These are phyloP conservation scores for Sporisorium iseilematis-ciliati DNA, from an alignment of 1,284 basidiomycete genomes.

Conservation along the genomic window DNA sequence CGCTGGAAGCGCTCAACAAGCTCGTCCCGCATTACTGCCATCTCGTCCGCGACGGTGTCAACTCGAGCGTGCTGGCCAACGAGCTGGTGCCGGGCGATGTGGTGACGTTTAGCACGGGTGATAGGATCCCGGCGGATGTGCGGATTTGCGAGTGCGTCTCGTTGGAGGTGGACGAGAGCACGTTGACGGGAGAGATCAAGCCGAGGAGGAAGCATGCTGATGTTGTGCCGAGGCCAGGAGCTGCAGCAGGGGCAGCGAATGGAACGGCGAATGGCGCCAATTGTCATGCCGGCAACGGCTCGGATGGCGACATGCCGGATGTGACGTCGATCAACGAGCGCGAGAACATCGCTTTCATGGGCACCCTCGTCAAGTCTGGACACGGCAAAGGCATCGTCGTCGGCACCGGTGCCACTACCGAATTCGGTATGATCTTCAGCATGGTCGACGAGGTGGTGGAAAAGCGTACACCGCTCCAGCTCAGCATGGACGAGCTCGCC, in stretches of 20 bases:
- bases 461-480: conserved; percentile 90
- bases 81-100: conserved; percentile 95
- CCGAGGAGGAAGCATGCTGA: conserved; percentile 80
- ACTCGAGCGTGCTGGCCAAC: conserved; percentile 82
- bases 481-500: conserved; percentile 96
- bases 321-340: conserved; percentile 80
- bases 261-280: conserved; percentile 10
- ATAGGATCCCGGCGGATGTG: conserved; percentile 92
- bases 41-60: conserved; percentile 78
- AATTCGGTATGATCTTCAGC: conserved; percentile 95
- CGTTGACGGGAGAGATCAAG: conserved; percentile 91
- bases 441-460: conserved; percentile 99
- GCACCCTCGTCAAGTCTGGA: conserved; percentile 92
- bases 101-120: conserved; percentile 85
- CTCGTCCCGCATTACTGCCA: conserved; percentile 96
- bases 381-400: conserved; percentile 89
- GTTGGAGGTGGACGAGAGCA: conserved; percentile 94
- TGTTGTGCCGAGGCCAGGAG: conserved; percentile 65
- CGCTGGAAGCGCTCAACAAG: conserved; percentile 92
- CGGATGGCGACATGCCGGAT: background rate
- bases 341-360: conserved; percentile 93
- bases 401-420: conserved; percentile 87
- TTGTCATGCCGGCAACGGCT: background rate
- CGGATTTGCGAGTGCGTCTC: conserved; percentile 83
- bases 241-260: background rate